Conservation (phyloP, 106 monocot species). For the Triglochin maritima region DNA sequence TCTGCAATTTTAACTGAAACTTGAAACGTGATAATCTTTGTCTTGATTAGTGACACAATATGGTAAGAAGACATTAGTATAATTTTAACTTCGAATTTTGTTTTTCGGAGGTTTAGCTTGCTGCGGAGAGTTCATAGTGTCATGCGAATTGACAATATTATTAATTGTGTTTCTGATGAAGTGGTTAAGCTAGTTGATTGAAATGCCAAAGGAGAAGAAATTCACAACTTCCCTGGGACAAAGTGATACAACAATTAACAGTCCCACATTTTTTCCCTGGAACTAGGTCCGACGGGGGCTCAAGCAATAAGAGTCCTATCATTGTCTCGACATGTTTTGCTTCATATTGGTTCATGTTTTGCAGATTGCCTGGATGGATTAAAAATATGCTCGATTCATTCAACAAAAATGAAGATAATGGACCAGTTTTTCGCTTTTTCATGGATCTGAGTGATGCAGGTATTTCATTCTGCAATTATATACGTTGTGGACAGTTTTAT, state of each 20-base stretch:
- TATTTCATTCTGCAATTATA: conserved; percentile 8
- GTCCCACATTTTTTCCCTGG: no score
- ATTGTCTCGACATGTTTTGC: not conserved
- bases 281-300: no score
- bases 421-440: conserved; percentile 89
- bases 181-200: no score
- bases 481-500: not conserved
- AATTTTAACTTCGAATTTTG: no score
- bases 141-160: no score
- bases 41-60: not conserved
- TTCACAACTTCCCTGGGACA: no score
- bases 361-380: conserved; percentile 69
- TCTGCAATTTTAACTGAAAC: not conserved
- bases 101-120: no score
- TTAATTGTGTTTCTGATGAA: no score
- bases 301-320: not conserved
- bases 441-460: conserved; percentile 96
- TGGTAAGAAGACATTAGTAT: no score
- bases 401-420: conserved; percentile 37
- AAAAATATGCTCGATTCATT: conserved; percentile 46
- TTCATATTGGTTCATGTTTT: conserved; percentile 4
- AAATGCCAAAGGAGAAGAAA: no score
- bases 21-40: not conserved
- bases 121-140: no score
- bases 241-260: no score